Conservation (phyloP, 2,329 filamentous ascomycete species). For the Fusarium pininemorale region DNA sequence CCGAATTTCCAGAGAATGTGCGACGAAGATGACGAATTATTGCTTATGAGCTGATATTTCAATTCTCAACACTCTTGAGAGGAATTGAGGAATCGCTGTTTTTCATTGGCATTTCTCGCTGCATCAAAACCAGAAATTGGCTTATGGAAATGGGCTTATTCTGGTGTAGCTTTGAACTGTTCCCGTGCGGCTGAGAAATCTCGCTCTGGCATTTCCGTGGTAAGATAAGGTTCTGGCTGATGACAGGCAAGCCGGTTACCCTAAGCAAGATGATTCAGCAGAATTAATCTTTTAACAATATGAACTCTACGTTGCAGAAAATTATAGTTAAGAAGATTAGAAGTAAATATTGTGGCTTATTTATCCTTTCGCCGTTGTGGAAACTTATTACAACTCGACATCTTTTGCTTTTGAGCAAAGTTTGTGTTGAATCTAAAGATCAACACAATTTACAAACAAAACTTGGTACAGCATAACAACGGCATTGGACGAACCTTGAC, state of each 20-base stretch:
- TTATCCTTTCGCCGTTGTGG: not conserved
- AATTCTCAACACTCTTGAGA: rapidly evolving
- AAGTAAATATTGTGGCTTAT: rapidly evolving
- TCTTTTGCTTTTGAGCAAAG: not conserved
- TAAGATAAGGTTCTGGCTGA: not conserved
- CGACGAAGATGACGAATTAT: not conserved
- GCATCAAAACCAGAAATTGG: too few species aligned
- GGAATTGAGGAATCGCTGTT: rapidly evolving
- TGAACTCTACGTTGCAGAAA: rapidly evolving
- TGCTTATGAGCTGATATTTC: rapidly evolving
- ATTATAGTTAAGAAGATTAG: rapidly evolving
- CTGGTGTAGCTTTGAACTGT: rapidly evolving
- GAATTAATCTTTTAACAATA: too few species aligned
- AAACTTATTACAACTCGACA: rapidly evolving
- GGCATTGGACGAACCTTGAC: too few species aligned
- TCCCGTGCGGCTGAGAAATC: not conserved
- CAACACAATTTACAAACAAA: too few species aligned
- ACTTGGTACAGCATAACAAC: too few species aligned
- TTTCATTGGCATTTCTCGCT: rapidly evolving
- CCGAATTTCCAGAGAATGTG: not conserved
- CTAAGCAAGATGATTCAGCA: not conserved
- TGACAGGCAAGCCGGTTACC: not conserved
- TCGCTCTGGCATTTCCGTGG: not conserved
- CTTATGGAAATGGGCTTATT: not conserved
- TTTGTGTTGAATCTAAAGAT: rapidly evolving